Base-by-base conservation (phyloP, 106 monocot species). In the Platanthera zijinensis region DNA sequence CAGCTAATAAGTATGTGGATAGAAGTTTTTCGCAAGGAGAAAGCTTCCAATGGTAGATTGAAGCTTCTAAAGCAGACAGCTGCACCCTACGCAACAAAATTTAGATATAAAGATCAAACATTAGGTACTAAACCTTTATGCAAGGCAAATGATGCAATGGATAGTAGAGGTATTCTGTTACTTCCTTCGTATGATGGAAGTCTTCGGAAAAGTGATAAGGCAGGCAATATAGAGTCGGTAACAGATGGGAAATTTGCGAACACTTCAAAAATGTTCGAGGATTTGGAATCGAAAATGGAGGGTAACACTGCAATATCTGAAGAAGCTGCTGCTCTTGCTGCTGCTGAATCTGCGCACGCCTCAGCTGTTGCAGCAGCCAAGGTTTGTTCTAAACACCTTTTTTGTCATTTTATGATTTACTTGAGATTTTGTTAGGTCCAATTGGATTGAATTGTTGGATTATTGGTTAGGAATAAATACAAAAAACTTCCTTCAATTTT, bases 1-100 rank as follows among this genome's bases (percentile, higher is more conserved):
- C 97, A 99, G 73, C 86, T 99, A 18, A 92, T 99, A 64, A 88
- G 74, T 53, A 80, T 99, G 77, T 99, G 97, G 97, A 89, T 99
- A 81, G 94, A 94, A 69, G 84, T 99, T 70, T 88, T 99, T 57
- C 91, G 97, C 74, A 92, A 89, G 89, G 94, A 94, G 81, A 99
- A 99, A 74, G 88, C 93, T 77, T 48, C 77, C 14, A 89, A 89
- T 81, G 85, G 89, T 69, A 74, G 84, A 45, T 46, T 79, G 52
- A 96, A 82, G 78, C 75, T 85, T 28, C 76, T 84, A 74, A 83
- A 75, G 51, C 81, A 84, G 49, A 62, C 81, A 28, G 54, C 83
- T 11, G 49, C 71, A 63, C 77, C 73, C 73, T 89, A 92, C 82
- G 73, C 84, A 72, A 80, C 79, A 75, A 95, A 83, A 75, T 17